Percentiles rank a stretch among this genome's conserved stretches.
phyloP scores from a whole-genome alignment of 2,329 filamentous ascomycete genomes.

The Colletotrichum eleusines region DNA sequence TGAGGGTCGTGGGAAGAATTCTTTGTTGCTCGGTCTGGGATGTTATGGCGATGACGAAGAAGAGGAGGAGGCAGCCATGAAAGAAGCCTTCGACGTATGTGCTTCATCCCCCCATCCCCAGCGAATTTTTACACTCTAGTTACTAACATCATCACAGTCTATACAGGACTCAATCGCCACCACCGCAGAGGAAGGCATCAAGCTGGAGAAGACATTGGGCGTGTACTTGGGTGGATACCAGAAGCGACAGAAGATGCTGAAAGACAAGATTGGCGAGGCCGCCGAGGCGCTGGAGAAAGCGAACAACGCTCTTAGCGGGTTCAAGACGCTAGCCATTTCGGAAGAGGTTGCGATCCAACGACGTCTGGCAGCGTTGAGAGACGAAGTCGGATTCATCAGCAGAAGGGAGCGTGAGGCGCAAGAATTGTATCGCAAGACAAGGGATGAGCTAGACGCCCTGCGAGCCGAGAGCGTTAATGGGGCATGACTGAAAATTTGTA shows the following conservation, averaged over 20 bases:
- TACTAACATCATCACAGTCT: slow-evolving; percentile 57
- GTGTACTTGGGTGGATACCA: slow-evolving; percentile 92
- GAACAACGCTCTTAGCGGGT: slow-evolving; percentile 76
- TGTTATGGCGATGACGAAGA: slow-evolving; percentile 84
- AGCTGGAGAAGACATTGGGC: slow-evolving; percentile 92
- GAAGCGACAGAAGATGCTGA: slow-evolving; percentile 83
- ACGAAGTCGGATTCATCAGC: slow-evolving; percentile 86
- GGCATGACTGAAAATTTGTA: slow-evolving; percentile 25
- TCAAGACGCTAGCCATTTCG: slow-evolving; percentile 79
- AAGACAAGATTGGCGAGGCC: slow-evolving; percentile 82
- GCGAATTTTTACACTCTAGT: neutral
- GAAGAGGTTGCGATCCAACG: slow-evolving; percentile 82
- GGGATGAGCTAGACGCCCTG: slow-evolving; percentile 81
- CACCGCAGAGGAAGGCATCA: slow-evolving; percentile 83
- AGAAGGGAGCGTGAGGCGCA: slow-evolving; percentile 90
- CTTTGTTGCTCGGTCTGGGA: slow-evolving; percentile 81
- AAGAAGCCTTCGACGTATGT: slow-evolving; percentile 79
- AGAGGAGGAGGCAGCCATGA: slow-evolving; percentile 72
- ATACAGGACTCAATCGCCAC: slow-evolving; percentile 80
- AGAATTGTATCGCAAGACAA: slow-evolving; percentile 81
- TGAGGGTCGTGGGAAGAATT: slow-evolving; percentile 64
- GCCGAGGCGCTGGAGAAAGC: slow-evolving; percentile 81
- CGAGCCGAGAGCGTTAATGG: slow-evolving; percentile 49
- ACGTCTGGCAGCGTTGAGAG: slow-evolving; percentile 79
- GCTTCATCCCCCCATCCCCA: neutral